phyloP scores from a whole-genome alignment of 148 eudicot species.

The Camellia japonica region DNA sequence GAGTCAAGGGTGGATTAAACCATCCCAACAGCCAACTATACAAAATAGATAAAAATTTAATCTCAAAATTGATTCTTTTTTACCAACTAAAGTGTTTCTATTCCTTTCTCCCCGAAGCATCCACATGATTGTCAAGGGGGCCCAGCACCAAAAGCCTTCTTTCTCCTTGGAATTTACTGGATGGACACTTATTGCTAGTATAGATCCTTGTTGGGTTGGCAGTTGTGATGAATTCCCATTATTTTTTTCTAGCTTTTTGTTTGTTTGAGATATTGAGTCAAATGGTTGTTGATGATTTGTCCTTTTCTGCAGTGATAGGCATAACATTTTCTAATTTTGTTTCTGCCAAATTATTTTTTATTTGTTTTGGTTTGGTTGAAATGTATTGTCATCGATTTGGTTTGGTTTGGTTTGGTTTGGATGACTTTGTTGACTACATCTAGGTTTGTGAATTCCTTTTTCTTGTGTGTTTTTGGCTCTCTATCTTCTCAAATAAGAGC shows the following conservation, averaged over 20 bases:
- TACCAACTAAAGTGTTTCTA: too few relatives aligned
- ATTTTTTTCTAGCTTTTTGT: neutral
- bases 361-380: neutral
- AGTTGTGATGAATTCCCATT: neutral
- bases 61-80: too few relatives aligned
- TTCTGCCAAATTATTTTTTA: neutral
- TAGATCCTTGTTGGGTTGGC: neutral
- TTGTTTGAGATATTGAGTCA: constrained; percentile 1
- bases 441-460: neutral
- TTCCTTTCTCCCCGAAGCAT: neutral
- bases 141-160: too few relatives aligned
- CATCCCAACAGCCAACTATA: too few relatives aligned
- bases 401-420: too few relatives aligned
- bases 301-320: neutral
- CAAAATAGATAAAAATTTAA: too few relatives aligned
- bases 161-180: neutral
- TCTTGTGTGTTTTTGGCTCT: constrained; percentile 2
- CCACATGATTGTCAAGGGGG: neutral
- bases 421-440: neutral
- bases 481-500: neutral
- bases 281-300: neutral
- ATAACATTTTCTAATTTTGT: neutral
- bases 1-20: too few relatives aligned
- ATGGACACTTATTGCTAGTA: neutral
- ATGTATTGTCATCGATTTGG: too few relatives aligned